These are phyloP conservation scores for Termitomyces sp. DNA, from an alignment of 768 basidiomycete genomes.

Conservation along the genomic window DNA sequence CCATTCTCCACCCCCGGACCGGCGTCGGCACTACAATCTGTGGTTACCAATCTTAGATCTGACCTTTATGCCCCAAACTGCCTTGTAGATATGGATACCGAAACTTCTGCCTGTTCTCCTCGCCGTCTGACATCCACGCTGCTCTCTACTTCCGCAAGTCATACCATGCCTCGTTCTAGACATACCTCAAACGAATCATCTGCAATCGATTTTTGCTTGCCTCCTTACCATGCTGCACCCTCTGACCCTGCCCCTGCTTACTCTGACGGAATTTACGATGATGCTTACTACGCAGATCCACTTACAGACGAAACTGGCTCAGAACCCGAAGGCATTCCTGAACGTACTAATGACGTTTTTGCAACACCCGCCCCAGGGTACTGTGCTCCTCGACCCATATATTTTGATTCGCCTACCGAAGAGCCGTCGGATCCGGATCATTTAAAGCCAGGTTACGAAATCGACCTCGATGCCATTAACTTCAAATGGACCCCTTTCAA, in stretches of 20 bases:
- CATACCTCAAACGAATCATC: neutral
- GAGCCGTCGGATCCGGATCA: slow-evolving; percentile 41
- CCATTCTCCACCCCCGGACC: slow-evolving; percentile 20
- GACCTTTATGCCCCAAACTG: neutral
- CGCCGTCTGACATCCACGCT: neutral
- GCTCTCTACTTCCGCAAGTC: neutral
- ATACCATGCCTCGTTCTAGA: neutral
- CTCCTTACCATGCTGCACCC: slow-evolving; percentile 7
- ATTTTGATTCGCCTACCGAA: slow-evolving; percentile 51
- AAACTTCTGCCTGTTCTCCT: neutral
- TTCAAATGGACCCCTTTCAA: slow-evolving; percentile 58
- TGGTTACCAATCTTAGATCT: neutral
- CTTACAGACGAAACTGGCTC: slow-evolving; percentile 13
- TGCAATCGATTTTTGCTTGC: slow-evolving; percentile 5
- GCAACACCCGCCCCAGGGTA: slow-evolving; percentile 48
- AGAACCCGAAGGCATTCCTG: slow-evolving; percentile 9
- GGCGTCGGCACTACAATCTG: slow-evolving; percentile 1
- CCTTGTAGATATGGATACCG: neutral
- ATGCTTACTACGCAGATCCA: slow-evolving; percentile 12
- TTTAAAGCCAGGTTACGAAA: slow-evolving; percentile 28
- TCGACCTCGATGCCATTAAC: slow-evolving; percentile 39
- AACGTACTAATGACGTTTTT: slow-evolving; percentile 21
- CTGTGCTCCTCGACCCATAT: slow-evolving; percentile 29
- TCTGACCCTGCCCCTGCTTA: slow-evolving; percentile 15
- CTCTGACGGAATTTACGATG: slow-evolving; percentile 15